Base-by-base conservation (phyloP, 768 basidiomycete genomes). In the Leccinum uliginosum region DNA sequence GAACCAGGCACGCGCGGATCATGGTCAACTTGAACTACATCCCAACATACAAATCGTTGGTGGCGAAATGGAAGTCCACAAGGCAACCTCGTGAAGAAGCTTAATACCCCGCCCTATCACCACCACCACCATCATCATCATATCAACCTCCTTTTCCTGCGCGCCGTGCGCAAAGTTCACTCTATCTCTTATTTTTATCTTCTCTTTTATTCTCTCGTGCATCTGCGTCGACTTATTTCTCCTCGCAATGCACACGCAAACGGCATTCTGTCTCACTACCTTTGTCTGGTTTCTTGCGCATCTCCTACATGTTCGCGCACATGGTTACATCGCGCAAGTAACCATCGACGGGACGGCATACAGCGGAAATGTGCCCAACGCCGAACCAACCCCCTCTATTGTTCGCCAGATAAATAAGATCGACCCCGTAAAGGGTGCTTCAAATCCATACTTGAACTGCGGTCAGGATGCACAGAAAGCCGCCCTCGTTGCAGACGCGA, bases 371-470 rank as follows among this genome's bases (percentile, higher is more conserved):
- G 61, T 68, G 6, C 78, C 78, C 51, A 73, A 74, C 54, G 72
- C 75, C n/a, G 57, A 73, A 51, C 67, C 71, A 59, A 62, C 60
- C 50, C 69, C 76, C 8, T 71, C 74, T 50, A 76, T 79, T 23
- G 74, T 83, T 43, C 79, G 81, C 21, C 74, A 74, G 51, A 73
- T 83, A 50, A 66, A 73, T 54, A 67, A 65, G 59, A 75, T 76
- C 57, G 58, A 67, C 0, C 81, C 82, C 2, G 78, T 82, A 57
- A 81, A 88, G 69, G 83, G 83, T 38, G 79, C 84, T 19, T 71
- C 54, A 35, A 87, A 87, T 62, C 63, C 78, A 3, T 75, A 74
- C 51, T 50, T 87, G 11, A 85, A 81, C 69, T 90, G 88, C 60
- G 88, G 88, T 11, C 71, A 75, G 19, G 71, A 76, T 32, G 80